Percentiles rank a stretch among this genome's conserved stretches.
Evolutionary conservation across 106 monocot genomes (phyloP).

Genomic region (Narthecium ossifragum): DNA sequence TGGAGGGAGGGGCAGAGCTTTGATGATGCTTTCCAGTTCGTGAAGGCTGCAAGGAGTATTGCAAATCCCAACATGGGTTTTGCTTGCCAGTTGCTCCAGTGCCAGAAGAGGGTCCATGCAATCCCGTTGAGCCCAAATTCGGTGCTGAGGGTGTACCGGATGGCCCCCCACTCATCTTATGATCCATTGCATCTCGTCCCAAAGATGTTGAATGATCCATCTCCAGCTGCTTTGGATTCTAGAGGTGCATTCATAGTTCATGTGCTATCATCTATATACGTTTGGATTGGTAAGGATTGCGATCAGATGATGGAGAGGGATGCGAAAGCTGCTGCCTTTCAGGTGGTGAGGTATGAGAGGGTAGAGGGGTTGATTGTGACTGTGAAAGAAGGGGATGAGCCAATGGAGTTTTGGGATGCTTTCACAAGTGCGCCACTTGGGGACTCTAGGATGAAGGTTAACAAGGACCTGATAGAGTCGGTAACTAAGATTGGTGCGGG

Average conservation of each 20-base stretch:
- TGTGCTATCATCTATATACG: conserved; percentile 57
- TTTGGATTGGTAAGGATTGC: conserved; percentile 80
- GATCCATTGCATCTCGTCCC: conserved; percentile 90
- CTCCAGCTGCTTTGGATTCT: conserved; percentile 63
- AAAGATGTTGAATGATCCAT: conserved; percentile 68
- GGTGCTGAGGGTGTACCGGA: conserved; percentile 66
- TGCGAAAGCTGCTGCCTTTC: conserved; percentile 81
- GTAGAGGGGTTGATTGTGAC: conserved; percentile 63
- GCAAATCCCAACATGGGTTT: conserved; percentile 99
- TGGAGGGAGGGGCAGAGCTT: conserved; percentile 98
- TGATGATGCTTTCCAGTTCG: conserved; percentile 88
- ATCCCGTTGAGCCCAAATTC: conserved; percentile 88
- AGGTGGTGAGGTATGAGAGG: conserved; percentile 91
- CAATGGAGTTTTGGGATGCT: conserved; percentile 69
- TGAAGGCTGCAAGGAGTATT: conserved; percentile 87
- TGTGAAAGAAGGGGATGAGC: conserved; percentile 75
- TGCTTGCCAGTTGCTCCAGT: conserved; percentile 88
- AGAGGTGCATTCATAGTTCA: conserved; percentile 91
- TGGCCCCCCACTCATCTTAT: conserved; percentile 92
- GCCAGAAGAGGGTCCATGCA: conserved; percentile 95
- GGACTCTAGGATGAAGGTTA: conserved; percentile 18
- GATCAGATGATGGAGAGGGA: conserved; percentile 77
- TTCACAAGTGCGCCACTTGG: conserved; percentile 35
- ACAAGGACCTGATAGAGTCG: conserved; percentile 22
- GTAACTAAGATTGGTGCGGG: conserved; percentile 19